Conservation (phyloP, 2,329 filamentous ascomycete species). For the Gnomoniopsis smithogilvyi region DNA sequence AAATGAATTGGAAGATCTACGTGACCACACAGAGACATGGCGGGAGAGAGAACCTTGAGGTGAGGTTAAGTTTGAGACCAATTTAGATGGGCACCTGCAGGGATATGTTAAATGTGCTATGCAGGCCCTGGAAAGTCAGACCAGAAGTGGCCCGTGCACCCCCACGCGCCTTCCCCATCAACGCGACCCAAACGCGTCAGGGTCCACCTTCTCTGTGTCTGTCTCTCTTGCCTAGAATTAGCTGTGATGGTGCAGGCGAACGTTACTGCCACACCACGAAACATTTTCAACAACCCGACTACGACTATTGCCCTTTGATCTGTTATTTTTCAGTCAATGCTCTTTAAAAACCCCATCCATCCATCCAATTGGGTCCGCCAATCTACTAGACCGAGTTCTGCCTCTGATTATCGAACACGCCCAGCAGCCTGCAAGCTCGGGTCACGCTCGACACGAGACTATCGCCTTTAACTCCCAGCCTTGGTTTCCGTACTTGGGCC, state of each 20-base stretch:
- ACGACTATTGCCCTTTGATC: neutral
- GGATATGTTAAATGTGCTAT: too few relatives aligned
- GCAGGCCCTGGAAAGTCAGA: neutral
- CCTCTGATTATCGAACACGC: neutral
- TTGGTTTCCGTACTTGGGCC: neutral
- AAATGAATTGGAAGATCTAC: too few relatives aligned
- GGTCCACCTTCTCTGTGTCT: neutral
- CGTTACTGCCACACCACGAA: neutral
- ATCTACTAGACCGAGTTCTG: too few relatives aligned
- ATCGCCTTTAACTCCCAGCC: neutral
- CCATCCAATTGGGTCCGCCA: too few relatives aligned
- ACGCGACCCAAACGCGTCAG: slow-evolving; percentile 5
- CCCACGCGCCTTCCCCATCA: neutral
- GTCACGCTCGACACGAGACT: neutral
- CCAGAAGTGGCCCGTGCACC: neutral
- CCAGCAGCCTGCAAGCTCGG: neutral
- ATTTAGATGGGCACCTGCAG: too few relatives aligned
- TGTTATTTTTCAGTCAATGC: too few relatives aligned
- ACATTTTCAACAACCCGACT: neutral
- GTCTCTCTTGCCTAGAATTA: neutral
- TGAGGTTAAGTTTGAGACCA: too few relatives aligned
- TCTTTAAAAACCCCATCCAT: too few relatives aligned
- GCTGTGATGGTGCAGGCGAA: too few relatives aligned
- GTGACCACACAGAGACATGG: too few relatives aligned
- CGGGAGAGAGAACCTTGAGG: too few relatives aligned